These are phyloP conservation scores for Garcia nutans DNA, from an alignment of 345 rosid species.

Conservation along the genomic window DNA sequence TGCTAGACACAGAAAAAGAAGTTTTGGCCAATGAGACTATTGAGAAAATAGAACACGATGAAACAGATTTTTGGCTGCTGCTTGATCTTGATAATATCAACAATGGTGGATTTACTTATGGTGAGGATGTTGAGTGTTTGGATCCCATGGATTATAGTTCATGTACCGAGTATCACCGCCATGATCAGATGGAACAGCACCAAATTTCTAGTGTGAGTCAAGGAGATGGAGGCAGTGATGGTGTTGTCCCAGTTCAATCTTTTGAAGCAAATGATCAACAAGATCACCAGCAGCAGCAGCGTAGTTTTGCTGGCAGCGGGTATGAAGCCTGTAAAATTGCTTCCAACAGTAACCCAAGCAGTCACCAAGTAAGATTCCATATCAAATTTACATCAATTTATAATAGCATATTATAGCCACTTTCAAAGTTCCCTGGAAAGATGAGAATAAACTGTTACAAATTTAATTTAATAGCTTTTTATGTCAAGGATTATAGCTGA, in stretches of 20 bases:
- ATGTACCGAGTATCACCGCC: conserved; percentile 15
- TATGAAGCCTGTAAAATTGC: conserved; percentile 18
- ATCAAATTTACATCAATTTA: not conserved
- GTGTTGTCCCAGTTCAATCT: conserved; percentile 21
- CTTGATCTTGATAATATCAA: conserved; percentile 23
- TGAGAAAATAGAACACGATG: conserved; percentile 23
- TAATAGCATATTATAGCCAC: too few species aligned
- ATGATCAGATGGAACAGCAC: conserved; percentile 20
- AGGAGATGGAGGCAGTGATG: conserved; percentile 21
- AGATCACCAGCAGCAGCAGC: conserved; percentile 13
- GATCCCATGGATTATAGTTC: conserved; percentile 23
- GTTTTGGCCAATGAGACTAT: not conserved
- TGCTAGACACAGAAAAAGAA: conserved; percentile 11
- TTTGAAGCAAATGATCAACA: conserved; percentile 7
- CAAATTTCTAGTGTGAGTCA: conserved; percentile 3
- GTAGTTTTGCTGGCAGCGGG: conserved; percentile 3
- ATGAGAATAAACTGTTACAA: too few species aligned
- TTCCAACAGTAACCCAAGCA: conserved; percentile 18
- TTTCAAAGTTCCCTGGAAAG: too few species aligned
- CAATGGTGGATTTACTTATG: conserved; percentile 17
- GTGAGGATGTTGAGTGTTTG: conserved; percentile 18
- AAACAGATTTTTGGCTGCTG: conserved; percentile 33
- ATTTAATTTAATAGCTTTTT: too few species aligned
- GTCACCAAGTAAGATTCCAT: conserved; percentile 26
- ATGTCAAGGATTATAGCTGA: too few species aligned